These are phyloP conservation scores for Metroxylon sagu DNA, from an alignment of 176 grass and related monocot genomes.

Conservation along the genomic window DNA sequence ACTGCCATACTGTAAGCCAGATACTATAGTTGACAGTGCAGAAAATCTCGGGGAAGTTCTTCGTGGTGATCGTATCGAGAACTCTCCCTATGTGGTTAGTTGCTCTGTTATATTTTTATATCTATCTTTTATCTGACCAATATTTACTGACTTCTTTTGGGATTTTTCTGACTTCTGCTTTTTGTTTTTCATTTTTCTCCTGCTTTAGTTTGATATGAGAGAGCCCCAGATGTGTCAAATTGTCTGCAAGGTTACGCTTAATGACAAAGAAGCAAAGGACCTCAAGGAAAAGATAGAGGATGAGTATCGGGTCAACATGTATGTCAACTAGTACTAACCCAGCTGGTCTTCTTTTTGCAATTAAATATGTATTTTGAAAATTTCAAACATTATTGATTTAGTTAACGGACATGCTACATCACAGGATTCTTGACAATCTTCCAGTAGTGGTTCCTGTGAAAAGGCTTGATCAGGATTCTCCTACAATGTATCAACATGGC, in stretches of 20 bases:
- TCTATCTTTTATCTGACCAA: neutral
- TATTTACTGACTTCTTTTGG: neutral
- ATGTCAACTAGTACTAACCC: conserved; percentile 11
- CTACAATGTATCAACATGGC: conserved; percentile 53
- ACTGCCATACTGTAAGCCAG: conserved; percentile 61
- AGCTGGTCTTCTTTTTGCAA: no score
- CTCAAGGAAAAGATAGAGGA: conserved; percentile 85
- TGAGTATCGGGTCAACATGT: conserved; percentile 84
- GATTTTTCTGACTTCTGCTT: neutral
- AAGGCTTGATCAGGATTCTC: conserved; percentile 49
- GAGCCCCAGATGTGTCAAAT: conserved; percentile 77
- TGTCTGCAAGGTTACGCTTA: conserved; percentile 45
- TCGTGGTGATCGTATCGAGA: conserved; percentile 78
- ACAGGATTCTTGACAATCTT: conserved; percentile 92
- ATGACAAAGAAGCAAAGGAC: conserved; percentile 40
- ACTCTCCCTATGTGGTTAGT: conserved; percentile 65
- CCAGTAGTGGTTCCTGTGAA: conserved; percentile 60
- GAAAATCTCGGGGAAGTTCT: conserved; percentile 97
- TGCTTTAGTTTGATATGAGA: conserved; percentile 82
- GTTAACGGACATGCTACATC: neutral
- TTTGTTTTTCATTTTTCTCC: conserved; percentile 1
- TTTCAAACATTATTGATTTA: neutral
- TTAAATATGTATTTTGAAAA: no score
- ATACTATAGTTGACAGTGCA: conserved; percentile 60
- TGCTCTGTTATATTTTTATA: neutral